Percentiles rank a stretch among this genome's conserved stretches.
Conservation (phyloP, 257 asterid genomes). For the Lycium ferocissimum region DNA sequence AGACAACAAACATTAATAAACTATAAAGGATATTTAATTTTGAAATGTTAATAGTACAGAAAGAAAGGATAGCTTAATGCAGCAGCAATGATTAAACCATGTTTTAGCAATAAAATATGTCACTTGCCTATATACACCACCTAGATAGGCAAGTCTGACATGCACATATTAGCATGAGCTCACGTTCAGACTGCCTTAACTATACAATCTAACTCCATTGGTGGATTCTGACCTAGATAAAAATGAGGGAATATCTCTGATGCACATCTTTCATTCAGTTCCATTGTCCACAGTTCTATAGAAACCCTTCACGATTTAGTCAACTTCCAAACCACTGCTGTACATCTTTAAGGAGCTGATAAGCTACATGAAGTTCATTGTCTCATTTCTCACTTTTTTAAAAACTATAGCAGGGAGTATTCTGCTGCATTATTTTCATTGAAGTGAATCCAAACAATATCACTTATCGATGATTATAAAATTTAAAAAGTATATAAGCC, state of each 20-base stretch:
- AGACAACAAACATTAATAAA: background rate
- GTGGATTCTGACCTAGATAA: background rate
- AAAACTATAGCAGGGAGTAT: conserved; percentile 15
- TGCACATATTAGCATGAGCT: background rate
- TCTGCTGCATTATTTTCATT: conserved; percentile 7
- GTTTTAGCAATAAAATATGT: background rate
- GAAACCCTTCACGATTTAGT: background rate
- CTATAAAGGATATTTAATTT: background rate
- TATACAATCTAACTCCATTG: background rate
- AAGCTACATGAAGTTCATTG: background rate
- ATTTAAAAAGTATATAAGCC: conserved; percentile 22
- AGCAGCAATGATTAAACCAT: conserved; percentile 17
- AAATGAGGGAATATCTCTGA: background rate
- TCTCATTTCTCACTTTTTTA: conserved; percentile 8
- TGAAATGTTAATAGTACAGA: background rate
- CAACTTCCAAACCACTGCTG: background rate
- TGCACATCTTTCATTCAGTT: conserved; percentile 16
- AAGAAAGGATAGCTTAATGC: conserved; percentile 21
- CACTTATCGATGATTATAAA: background rate
- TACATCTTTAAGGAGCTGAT: background rate
- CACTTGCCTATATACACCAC: background rate
- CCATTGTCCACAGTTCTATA: conserved; percentile 16
- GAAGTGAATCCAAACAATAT: conserved; percentile 12
- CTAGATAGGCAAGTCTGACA: background rate
- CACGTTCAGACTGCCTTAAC: background rate